These are phyloP conservation scores for Tolypocladium inflatum DNA, from an alignment of 2,329 filamentous ascomycete species.

Conservation along the genomic window DNA sequence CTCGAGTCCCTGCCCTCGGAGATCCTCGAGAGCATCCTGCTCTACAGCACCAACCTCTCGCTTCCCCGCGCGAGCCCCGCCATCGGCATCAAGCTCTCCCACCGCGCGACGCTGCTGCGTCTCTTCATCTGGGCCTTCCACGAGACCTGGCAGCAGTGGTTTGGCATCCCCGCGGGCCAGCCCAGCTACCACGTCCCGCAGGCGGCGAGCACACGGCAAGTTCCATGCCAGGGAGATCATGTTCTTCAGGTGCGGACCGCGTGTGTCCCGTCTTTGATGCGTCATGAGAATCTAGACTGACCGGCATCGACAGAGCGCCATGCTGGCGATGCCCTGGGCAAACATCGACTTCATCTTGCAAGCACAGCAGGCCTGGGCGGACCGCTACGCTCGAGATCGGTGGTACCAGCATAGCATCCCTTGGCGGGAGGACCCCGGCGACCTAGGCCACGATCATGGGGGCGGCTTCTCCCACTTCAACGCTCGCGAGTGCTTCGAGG, in stretches of 20 bases:
- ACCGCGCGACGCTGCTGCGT: slow-evolving; percentile 24
- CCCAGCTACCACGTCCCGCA: slow-evolving; percentile 8
- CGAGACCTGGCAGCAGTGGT: slow-evolving; percentile 28
- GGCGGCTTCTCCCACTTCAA: slow-evolving; percentile 20
- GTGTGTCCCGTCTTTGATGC: background rate
- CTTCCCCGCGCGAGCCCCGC: slow-evolving; percentile 33
- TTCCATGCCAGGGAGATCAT: slow-evolving; percentile 23
- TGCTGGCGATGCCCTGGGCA: slow-evolving; percentile 35
- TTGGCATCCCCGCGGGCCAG: slow-evolving; percentile 16
- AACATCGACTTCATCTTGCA: slow-evolving; percentile 35
- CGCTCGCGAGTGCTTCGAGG: slow-evolving; percentile 24
- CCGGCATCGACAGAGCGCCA: slow-evolving; percentile 22
- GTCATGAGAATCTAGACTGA: slow-evolving; percentile 4
- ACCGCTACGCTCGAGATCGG: slow-evolving; percentile 23
- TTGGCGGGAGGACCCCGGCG: slow-evolving; percentile 5
- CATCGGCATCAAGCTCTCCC: slow-evolving; percentile 38
- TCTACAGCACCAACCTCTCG: slow-evolving; percentile 37
- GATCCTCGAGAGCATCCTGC: slow-evolving; percentile 42
- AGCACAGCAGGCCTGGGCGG: slow-evolving; percentile 38
- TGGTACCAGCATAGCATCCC: slow-evolving; percentile 23
- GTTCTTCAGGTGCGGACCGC: slow-evolving; percentile 31
- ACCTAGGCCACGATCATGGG: slow-evolving; percentile 9
- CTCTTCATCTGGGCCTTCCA: slow-evolving; percentile 26
- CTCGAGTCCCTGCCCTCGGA: slow-evolving; percentile 37
- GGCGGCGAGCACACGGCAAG: slow-evolving; percentile 1